A percentile compares a stretch with the other conserved stretches of the same genome.
Conservation (phyloP, 1,284 basidiomycete species). For the Cutaneotrichosporon mucoides region DNA sequence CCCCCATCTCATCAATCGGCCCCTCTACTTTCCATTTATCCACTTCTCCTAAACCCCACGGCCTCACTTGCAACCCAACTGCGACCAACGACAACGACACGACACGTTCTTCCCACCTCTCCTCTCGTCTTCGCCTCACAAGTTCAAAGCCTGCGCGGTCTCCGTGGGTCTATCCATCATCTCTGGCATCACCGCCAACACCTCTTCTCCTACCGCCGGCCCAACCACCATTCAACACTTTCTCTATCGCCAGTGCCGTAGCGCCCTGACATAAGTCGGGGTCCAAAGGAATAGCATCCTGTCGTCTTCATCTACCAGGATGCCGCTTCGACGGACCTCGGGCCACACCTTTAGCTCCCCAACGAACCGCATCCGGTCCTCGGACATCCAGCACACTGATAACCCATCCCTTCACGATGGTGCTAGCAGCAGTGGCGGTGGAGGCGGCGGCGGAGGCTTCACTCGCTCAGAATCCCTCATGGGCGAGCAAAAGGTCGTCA, state of each 20-base stretch:
- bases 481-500: conserved; percentile 39
- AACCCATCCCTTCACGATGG: conserved; percentile 19
- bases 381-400: conserved; percentile 21
- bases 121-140: background rate
- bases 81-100: too few species aligned
- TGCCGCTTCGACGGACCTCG: conserved; percentile 24
- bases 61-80: too few species aligned
- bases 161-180: too few species aligned
- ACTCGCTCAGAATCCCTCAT: conserved; percentile 11
- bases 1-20: too few species aligned
- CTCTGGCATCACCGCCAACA: too few species aligned
- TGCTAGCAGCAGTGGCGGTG: background rate
- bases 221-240: background rate
- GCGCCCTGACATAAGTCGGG: background rate
- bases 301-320: conserved; percentile 7
- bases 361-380: conserved; percentile 15
- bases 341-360: conserved; percentile 21
- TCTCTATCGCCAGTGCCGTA: background rate
- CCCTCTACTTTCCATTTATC: too few species aligned
- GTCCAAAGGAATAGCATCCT: conserved; percentile 1
- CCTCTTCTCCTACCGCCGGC: background rate
- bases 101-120: background rate
- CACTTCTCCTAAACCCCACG: too few species aligned
- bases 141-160: too few species aligned
- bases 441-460: background rate